Percentiles rank a stretch among this genome's conserved stretches.
Conservation (phyloP, 2,329 filamentous ascomycete species). For the Trichoderma brevicompactum region DNA sequence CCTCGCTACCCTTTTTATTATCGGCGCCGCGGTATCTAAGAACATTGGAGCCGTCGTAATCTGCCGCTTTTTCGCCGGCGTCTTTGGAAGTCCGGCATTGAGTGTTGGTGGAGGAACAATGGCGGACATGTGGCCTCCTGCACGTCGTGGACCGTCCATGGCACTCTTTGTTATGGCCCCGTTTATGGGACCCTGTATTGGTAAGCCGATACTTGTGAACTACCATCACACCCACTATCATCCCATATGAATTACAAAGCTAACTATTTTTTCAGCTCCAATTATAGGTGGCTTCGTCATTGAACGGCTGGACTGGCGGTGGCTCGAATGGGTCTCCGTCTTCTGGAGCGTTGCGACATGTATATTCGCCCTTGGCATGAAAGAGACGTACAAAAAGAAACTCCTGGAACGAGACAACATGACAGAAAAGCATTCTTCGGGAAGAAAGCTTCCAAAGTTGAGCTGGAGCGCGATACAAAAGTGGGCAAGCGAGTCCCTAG, state of each 20-base stretch:
- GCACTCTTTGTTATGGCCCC: conserved; percentile 29
- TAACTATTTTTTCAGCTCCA: conserved; percentile 16
- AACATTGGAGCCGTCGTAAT: conserved; percentile 72
- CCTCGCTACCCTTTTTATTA: conserved; percentile 68
- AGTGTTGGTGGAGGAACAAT: conserved; percentile 77
- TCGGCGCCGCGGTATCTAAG: conserved; percentile 64
- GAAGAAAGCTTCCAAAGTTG: background rate
- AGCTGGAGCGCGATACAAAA: conserved; percentile 16
- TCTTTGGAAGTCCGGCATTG: conserved; percentile 72
- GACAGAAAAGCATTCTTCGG: background rate
- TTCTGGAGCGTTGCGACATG: conserved; percentile 28
- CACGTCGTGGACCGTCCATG: conserved; percentile 17
- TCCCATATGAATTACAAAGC: too few relatives aligned
- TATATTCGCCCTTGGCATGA: conserved; percentile 1
- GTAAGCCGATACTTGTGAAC: background rate
- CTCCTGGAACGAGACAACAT: background rate
- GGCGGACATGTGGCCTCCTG: conserved; percentile 53
- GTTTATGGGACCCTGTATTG: conserved; percentile 31
- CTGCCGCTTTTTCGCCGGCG: conserved; percentile 70
- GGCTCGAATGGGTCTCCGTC: conserved; percentile 35
- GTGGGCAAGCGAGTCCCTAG: conserved; percentile 15
- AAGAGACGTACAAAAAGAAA: conserved; percentile 25
- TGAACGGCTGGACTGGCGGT: conserved; percentile 31
- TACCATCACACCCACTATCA: background rate
- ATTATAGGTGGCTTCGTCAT: conserved; percentile 31